phyloP scores from a whole-genome alignment of 768 basidiomycete genomes.

The Xanthoconium stramineum region DNA sequence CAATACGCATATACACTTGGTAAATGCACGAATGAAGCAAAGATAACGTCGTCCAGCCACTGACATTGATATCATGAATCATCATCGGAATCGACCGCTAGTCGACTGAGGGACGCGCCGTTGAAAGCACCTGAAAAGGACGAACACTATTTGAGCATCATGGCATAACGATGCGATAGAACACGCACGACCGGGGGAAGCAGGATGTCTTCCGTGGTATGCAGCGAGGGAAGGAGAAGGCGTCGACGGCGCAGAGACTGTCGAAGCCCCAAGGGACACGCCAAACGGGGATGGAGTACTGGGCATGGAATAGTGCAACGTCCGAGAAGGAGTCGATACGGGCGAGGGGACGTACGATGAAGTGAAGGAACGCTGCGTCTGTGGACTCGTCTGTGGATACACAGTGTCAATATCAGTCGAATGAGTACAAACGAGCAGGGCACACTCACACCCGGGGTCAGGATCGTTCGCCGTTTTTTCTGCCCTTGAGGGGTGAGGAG shows the following conservation, averaged over 20 bases:
- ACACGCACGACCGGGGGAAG: slow-evolving; percentile 35
- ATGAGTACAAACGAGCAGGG: background rate
- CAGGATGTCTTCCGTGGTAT: slow-evolving; percentile 37
- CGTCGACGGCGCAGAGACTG: slow-evolving; percentile 30
- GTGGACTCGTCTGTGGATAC: slow-evolving; percentile 22
- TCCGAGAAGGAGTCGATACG: slow-evolving; percentile 32
- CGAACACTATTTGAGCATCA: background rate
- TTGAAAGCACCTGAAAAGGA: slow-evolving; percentile 27
- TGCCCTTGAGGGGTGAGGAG: slow-evolving; percentile 22
- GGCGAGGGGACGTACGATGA: slow-evolving; percentile 31
- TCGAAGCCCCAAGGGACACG: slow-evolving; percentile 31
- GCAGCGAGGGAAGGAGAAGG: slow-evolving; percentile 39
- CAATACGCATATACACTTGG: slow-evolving; percentile 2
- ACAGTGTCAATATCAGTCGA: background rate
- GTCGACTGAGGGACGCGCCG: slow-evolving; percentile 23
- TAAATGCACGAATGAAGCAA: slow-evolving; percentile 10
- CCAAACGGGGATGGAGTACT: slow-evolving; percentile 39
- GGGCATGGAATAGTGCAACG: slow-evolving; percentile 32
- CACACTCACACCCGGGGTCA: slow-evolving; percentile 22
- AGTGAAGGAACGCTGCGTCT: slow-evolving; percentile 26
- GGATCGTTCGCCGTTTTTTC: slow-evolving; percentile 26
- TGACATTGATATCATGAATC: slow-evolving; percentile 18
- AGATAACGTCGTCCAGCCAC: background rate
- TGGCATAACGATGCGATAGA: background rate
- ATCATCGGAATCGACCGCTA: slow-evolving; percentile 30